Percentiles rank a stretch among this genome's conserved stretches.
These are phyloP conservation scores for Tripterygium wilfordii DNA, from an alignment of 177 flowering plant genomes.

Conservation along the genomic window DNA sequence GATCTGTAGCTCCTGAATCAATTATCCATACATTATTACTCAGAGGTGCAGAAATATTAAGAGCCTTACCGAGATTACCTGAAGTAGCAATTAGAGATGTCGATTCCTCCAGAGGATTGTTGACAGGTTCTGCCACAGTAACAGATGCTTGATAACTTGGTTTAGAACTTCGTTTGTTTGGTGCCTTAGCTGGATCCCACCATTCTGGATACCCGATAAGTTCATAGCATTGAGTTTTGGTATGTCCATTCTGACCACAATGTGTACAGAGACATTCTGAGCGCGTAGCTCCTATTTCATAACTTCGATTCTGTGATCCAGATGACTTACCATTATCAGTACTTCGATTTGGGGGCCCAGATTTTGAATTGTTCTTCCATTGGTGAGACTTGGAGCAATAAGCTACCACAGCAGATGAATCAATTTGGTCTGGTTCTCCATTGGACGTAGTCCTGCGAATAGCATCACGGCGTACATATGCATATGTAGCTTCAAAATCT, in stretches of 20 bases:
- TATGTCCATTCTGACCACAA: constrained; percentile 7
- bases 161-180: too few relatives aligned
- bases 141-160: too few relatives aligned
- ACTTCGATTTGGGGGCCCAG: too few relatives aligned
- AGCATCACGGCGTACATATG: background rate
- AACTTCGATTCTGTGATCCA: too few relatives aligned
- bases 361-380: too few relatives aligned
- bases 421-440: constrained; percentile 3
- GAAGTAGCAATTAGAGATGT: background rate
- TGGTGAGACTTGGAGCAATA: background rate
- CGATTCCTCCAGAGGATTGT: background rate
- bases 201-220: background rate
- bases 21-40: constrained; percentile 5
- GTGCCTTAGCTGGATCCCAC: too few relatives aligned
- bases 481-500: background rate
- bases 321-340: too few relatives aligned
- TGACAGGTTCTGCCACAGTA: background rate
- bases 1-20: constrained; percentile 8
- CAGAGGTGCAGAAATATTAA: constrained; percentile 4
- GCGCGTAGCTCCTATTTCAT: too few relatives aligned
- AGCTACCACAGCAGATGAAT: constrained; percentile 16
- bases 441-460: background rate
- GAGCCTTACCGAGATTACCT: constrained; percentile 1
- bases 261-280: too few relatives aligned
- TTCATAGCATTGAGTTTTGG: constrained; percentile 8